Conservation (phyloP, 192 early-diverging fungal species). For the Coemansia sp. region DNA sequence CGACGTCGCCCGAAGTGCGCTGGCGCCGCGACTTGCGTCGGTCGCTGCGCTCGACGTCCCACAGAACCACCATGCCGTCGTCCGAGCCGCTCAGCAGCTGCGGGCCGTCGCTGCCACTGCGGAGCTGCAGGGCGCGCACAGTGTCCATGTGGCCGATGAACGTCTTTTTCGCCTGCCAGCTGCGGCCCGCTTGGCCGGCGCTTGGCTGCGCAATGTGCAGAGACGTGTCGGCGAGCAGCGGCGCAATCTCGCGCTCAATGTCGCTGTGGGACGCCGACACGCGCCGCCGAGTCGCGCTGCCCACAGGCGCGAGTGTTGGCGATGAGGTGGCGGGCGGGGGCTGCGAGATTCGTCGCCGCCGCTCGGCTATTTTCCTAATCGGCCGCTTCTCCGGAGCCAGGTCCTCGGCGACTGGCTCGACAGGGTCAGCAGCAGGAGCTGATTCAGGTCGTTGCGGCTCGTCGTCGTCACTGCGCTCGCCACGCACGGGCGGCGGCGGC, state of each 20-base stretch:
- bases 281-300: not conserved
- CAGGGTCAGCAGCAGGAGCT: too few species aligned
- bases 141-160: conserved; percentile 47
- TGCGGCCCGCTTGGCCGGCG: not conserved
- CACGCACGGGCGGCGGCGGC: not conserved
- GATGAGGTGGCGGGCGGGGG: not conserved
- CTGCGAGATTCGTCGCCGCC: conserved; percentile 15
- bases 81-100: conserved; percentile 41
- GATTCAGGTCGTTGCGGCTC: not conserved
- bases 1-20: conserved; percentile 3
- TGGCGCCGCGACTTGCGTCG: conserved; percentile 10
- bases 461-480: not conserved
- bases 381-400: conserved; percentile 8
- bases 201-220: not conserved
- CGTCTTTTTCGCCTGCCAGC: conserved; percentile 21
- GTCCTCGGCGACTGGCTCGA: not conserved
- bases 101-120: not conserved
- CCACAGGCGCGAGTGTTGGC: not conserved
- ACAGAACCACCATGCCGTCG: conserved; percentile 48
- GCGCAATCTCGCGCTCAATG: not conserved
- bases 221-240: not conserved
- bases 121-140: conserved; percentile 26
- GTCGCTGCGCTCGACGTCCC: conserved; percentile 36
- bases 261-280: not conserved
- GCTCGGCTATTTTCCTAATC: conserved; percentile 24